phyloP scores from a whole-genome alignment of 495 filamentous ascomycete species.

The Trichoderma virens region DNA sequence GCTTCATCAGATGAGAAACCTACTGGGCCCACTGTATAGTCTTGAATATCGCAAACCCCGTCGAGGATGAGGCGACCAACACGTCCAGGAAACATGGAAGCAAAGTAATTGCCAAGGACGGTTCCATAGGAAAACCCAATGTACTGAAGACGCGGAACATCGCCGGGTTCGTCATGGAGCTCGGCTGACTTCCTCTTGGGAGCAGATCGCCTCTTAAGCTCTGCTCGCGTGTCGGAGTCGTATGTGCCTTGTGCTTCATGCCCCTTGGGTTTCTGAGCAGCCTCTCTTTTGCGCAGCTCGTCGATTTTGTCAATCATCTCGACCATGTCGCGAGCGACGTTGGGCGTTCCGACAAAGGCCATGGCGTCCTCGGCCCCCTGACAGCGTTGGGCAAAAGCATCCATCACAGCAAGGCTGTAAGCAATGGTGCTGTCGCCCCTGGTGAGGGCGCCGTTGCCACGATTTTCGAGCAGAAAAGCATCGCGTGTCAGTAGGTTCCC shows the following conservation, averaged over 20 bases:
- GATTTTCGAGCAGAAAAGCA: slow-evolving; percentile 12
- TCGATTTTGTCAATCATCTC: slow-evolving; percentile 33
- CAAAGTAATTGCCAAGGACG: slow-evolving; percentile 45
- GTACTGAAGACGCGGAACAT: slow-evolving; percentile 36
- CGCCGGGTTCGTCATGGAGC: slow-evolving; percentile 1
- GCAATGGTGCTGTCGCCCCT: slow-evolving; percentile 1
- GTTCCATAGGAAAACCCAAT: slow-evolving; percentile 60
- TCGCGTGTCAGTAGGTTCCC: slow-evolving; percentile 12
- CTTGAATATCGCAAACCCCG: slow-evolving; percentile 27
- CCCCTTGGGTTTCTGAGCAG: neutral
- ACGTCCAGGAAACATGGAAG: slow-evolving; percentile 35
- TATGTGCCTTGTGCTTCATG: too few species aligned
- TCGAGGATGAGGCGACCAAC: slow-evolving; percentile 34
- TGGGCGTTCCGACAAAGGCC: slow-evolving; percentile 20
- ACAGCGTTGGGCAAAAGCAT: neutral
- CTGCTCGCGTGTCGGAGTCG: neutral
- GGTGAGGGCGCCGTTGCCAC: slow-evolving; percentile 16
- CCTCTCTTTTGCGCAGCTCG: slow-evolving; percentile 16
- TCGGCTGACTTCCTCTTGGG: neutral
- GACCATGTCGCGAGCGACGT: slow-evolving; percentile 34
- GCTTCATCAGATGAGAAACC: neutral
- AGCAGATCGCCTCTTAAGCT: slow-evolving; percentile 9
- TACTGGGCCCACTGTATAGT: slow-evolving; percentile 20
- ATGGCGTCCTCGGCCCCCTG: slow-evolving; percentile 10
- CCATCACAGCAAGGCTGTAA: neutral